Evolutionary conservation across 129 eudicot species (phyloP).

Genomic region (Calendula officinalis): DNA sequence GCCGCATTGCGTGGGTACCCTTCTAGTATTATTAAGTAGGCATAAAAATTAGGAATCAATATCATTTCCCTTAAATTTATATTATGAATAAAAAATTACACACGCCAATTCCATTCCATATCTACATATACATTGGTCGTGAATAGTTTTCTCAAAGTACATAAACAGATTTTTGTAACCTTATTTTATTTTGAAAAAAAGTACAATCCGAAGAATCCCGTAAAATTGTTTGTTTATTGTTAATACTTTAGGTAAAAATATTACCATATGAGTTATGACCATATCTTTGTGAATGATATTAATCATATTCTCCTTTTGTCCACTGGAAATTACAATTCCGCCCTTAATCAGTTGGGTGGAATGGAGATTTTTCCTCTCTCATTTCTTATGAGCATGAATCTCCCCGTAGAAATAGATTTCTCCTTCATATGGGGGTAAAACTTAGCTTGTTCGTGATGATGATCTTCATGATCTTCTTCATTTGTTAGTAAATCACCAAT

Average conservation of each 20-base stretch:
- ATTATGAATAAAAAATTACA: no score
- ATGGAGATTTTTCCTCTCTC: slow-evolving; percentile 36
- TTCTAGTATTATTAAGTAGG: no score
- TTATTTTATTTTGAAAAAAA: background rate
- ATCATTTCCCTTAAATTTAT: no score
- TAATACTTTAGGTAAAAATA: background rate
- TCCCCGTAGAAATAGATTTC: slow-evolving; percentile 44
- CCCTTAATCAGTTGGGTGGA: slow-evolving; percentile 20
- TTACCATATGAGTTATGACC: background rate
- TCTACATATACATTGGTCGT: background rate
- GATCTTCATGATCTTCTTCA: slow-evolving; percentile 40
- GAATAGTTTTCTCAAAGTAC: slow-evolving; percentile 7
- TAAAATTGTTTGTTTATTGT: background rate
- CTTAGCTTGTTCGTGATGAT: slow-evolving; percentile 15
- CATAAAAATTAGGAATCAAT: no score
- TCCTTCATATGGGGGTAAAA: slow-evolving; percentile 28
- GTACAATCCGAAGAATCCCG: slow-evolving; percentile 3
- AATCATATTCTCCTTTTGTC: slow-evolving; percentile 27
- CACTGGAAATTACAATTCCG: slow-evolving; percentile 23
- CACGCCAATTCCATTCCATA: no score
- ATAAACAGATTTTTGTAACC: background rate
- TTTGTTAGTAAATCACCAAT: slow-evolving; percentile 51
- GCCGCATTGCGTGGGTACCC: no score
- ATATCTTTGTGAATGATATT: slow-evolving; percentile 1
- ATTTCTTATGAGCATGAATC: slow-evolving; percentile 34